Evolutionary conservation across 2,329 filamentous ascomycete species (phyloP).

Genomic region (Aspergillus caelatus): DNA sequence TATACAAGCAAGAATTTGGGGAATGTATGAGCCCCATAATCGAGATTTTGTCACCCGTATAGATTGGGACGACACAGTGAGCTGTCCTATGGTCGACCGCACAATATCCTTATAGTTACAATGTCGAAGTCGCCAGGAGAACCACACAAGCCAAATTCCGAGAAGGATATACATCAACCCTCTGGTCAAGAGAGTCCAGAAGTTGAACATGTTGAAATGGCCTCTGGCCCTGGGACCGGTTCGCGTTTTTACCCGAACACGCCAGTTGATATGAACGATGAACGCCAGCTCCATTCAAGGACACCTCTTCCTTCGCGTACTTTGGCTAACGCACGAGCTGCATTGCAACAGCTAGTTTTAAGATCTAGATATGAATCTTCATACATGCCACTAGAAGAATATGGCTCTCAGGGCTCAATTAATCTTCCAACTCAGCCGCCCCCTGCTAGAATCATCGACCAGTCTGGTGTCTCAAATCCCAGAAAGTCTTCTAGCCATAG

Average conservation of each 20-base stretch:
- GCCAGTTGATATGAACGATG: background rate
- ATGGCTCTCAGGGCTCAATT: background rate
- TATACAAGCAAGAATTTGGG: background rate
- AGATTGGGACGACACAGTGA: background rate
- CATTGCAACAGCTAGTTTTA: background rate
- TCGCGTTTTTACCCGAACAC: background rate
- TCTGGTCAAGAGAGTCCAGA: slow-evolving; percentile 2
- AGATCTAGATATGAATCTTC: background rate
- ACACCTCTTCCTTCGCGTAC: background rate
- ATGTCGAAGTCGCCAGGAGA: background rate
- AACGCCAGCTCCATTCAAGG: background rate
- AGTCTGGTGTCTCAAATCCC: background rate
- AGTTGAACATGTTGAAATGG: slow-evolving; percentile 12
- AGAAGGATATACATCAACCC: background rate
- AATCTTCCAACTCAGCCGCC: background rate
- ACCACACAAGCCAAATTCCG: background rate
- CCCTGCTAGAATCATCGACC: background rate
- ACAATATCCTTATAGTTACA: background rate
- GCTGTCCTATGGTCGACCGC: background rate
- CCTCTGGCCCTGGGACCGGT: background rate
- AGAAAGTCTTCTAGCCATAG: background rate
- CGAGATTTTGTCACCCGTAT: background rate
- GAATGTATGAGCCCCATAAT: background rate
- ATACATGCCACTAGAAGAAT: background rate
- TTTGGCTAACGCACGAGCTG: background rate